Percentiles rank a stretch among this genome's conserved stretches.
Evolutionary conservation across 225 moss, liverwort and hornwort species (phyloP).

Genomic region (Bryum argenteum): DNA sequence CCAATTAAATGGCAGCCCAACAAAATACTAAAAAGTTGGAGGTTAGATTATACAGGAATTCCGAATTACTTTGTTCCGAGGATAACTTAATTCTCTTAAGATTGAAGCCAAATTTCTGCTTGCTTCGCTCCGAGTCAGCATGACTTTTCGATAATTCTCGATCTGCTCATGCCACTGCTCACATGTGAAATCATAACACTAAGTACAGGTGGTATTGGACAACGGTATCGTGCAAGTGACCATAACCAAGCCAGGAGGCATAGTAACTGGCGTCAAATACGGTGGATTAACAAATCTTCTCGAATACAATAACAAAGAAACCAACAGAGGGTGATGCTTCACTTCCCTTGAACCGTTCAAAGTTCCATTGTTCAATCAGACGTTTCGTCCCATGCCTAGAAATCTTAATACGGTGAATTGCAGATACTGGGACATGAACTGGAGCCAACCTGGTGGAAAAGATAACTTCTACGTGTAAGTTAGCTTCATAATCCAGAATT

Average conservation of each 20-base stretch:
- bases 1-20: no score
- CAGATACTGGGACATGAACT: constrained; percentile 97
- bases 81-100: no score
- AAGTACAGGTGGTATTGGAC: constrained; percentile 66
- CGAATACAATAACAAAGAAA: constrained; percentile 75
- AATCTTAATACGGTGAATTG: constrained; percentile 14
- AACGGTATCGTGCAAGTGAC: constrained; percentile 69
- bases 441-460: constrained; percentile 67
- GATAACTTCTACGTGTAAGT: constrained; percentile 85
- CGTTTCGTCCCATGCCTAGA: neutral
- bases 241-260: constrained; percentile 72
- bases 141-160: neutral
- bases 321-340: constrained; percentile 62
- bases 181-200: neutral
- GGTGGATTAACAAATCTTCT: constrained; percentile 66
- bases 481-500: neutral
- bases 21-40: no score
- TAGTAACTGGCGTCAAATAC: constrained; percentile 63
- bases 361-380: constrained; percentile 1
- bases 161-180: no score
- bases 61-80: no score
- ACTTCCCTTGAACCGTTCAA: neutral
- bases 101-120: no score
- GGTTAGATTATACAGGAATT: no score
- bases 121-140: neutral